Conservation (phyloP, 1,139 yeast species). For the Meyerozyma guilliermondii region DNA sequence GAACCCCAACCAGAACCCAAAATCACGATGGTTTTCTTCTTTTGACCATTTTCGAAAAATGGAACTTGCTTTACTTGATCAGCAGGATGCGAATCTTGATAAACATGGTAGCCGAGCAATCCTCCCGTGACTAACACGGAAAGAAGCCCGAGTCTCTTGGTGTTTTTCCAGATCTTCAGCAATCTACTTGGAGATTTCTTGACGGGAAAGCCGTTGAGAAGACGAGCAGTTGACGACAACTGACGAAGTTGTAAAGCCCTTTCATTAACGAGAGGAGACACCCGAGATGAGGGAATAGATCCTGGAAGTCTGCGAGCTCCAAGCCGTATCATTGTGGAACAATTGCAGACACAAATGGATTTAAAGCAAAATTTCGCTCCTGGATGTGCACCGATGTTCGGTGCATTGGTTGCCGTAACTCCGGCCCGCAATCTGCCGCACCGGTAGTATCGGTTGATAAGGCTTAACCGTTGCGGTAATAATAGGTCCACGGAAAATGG, state of each 20-base stretch:
- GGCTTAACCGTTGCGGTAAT: not conserved
- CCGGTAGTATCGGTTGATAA: not conserved
- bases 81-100: slow-evolving; percentile 58
- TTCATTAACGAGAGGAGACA: not conserved
- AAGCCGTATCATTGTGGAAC: slow-evolving; percentile 6
- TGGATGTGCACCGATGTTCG: not conserved
- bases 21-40: slow-evolving; percentile 83
- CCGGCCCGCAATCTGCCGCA: slow-evolving; percentile 2
- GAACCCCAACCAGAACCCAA: slow-evolving; percentile 97
- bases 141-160: slow-evolving; percentile 24
- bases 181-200: slow-evolving; percentile 14
- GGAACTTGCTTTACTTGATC: slow-evolving; percentile 47
- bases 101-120: slow-evolving; percentile 51
- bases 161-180: slow-evolving; percentile 24
- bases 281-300: slow-evolving; percentile 5
- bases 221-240: not conserved
- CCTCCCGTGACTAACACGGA: slow-evolving; percentile 36
- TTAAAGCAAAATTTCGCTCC: not conserved
- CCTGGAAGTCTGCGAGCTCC: slow-evolving; percentile 16
- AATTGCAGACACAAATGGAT: not conserved
- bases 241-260: not conserved
- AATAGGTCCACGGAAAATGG: no score
- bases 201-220: slow-evolving; percentile 5
- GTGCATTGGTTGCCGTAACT: not conserved
- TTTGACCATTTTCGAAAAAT: slow-evolving; percentile 60